A percentile compares a stretch with the other conserved stretches of the same genome.
Evolutionary conservation across 2,329 filamentous ascomycete species (phyloP).

Genomic region (Penicillium nordicum): DNA sequence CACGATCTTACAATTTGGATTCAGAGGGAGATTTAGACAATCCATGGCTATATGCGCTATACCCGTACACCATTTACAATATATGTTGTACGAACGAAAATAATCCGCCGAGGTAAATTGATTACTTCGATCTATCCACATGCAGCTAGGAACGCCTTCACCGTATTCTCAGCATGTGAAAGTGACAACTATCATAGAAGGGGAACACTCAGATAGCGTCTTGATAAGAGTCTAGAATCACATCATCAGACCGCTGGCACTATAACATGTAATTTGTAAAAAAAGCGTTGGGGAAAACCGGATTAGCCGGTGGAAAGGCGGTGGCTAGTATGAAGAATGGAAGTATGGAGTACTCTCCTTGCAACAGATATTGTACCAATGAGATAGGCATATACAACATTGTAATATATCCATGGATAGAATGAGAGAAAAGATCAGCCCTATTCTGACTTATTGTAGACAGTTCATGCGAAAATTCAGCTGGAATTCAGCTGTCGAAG

Average conservation of each 20-base stretch:
- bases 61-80: background rate
- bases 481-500: background rate
- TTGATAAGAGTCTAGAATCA: slow-evolving; percentile 1
- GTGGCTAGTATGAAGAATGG: background rate
- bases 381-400: background rate
- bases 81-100: slow-evolving; percentile 20
- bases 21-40: background rate
- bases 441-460: background rate
- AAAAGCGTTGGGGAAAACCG: slow-evolving; percentile 5
- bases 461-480: slow-evolving; percentile 1
- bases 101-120: slow-evolving; percentile 22
- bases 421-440: background rate
- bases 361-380: background rate
- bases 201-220: background rate
- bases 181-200: background rate
- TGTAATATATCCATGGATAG: too few species aligned
- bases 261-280: background rate
- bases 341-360: background rate
- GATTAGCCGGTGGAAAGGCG: background rate
- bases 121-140: slow-evolving; percentile 10
- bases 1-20: background rate
- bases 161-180: slow-evolving; percentile 16
- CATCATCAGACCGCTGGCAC: background rate
- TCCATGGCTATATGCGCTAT: background rate
- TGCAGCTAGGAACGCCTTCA: slow-evolving; percentile 1